A percentile compares a stretch with the other conserved stretches of the same genome.
phyloP scores from a whole-genome alignment of 1,284 basidiomycete genomes.

The Irpex lacteus region DNA sequence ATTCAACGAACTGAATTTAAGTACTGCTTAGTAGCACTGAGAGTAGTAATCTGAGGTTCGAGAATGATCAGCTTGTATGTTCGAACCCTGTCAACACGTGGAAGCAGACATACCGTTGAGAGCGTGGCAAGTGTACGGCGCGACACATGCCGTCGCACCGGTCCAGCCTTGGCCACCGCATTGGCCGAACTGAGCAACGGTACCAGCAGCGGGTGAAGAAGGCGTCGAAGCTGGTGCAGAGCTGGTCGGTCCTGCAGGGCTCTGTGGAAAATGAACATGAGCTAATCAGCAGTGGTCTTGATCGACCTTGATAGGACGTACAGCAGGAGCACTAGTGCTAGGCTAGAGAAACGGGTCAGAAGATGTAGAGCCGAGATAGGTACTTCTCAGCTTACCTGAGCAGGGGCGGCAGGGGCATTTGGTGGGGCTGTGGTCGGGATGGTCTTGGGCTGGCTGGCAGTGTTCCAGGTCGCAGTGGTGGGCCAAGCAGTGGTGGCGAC shows the following conservation, averaged over 20 bases:
- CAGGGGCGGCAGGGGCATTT: not conserved
- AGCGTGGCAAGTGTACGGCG: constrained; percentile 12
- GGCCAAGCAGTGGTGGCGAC: constrained; percentile 30
- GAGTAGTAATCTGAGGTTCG: constrained; percentile 11
- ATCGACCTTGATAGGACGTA: not conserved
- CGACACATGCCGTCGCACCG: constrained; percentile 15
- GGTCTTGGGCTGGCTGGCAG: constrained; percentile 29
- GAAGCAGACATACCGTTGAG: constrained; percentile 10
- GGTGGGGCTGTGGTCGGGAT: constrained; percentile 26
- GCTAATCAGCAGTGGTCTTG: too few species aligned
- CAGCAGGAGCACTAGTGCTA: not conserved
- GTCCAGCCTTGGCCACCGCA: constrained; percentile 18
- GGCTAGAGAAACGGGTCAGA: not conserved
- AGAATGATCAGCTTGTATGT: not conserved
- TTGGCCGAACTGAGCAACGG: constrained; percentile 16
- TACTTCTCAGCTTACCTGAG: not conserved
- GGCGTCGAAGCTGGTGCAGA: not conserved
- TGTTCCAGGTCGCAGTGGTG: constrained; percentile 34
- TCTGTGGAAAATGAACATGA: not conserved
- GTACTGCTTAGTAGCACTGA: constrained; percentile 7
- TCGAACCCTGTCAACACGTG: not conserved
- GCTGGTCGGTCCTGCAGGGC: not conserved
- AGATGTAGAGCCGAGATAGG: not conserved
- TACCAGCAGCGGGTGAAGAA: constrained; percentile 2
- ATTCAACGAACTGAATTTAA: not conserved